phyloP scores from a whole-genome alignment of 2,329 filamentous ascomycete species.

The Aaosphaeria arxii region DNA sequence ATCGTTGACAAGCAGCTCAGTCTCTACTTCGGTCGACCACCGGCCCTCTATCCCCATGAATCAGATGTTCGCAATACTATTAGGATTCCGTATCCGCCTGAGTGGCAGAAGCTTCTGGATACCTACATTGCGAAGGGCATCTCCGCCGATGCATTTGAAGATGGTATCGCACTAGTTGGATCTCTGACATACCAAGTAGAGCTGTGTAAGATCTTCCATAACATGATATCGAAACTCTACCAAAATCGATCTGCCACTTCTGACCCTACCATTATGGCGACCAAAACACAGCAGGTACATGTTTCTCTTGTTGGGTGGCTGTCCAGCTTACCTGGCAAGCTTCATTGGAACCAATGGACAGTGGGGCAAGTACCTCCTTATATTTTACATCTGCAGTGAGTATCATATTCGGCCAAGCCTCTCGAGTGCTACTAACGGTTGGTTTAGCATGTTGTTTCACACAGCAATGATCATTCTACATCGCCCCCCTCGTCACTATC shows the following conservation, averaged over 20 bases:
- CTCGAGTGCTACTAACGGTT: constrained; percentile 1
- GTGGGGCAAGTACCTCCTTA: constrained; percentile 46
- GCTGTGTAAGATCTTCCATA: constrained; percentile 49
- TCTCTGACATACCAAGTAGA: constrained; percentile 49
- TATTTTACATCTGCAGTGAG: constrained; percentile 47
- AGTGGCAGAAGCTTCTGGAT: constrained; percentile 48
- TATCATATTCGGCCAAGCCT: background rate
- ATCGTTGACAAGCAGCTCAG: constrained; percentile 52
- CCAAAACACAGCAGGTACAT: constrained; percentile 47
- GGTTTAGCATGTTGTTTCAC: constrained; percentile 45
- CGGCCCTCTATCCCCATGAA: constrained; percentile 49
- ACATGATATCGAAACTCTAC: constrained; percentile 51
- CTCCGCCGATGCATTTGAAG: constrained; percentile 47
- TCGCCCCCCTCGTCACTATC: constrained; percentile 46
- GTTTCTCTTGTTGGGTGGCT: constrained; percentile 49
- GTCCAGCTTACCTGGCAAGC: constrained; percentile 43
- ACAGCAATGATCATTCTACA: constrained; percentile 54
- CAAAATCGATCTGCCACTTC: constrained; percentile 47
- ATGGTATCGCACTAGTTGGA: constrained; percentile 45
- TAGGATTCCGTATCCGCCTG: constrained; percentile 49
- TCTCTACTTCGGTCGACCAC: constrained; percentile 51
- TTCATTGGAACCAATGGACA: constrained; percentile 54
- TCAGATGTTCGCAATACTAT: constrained; percentile 51
- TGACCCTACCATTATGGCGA: constrained; percentile 41
- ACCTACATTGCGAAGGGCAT: constrained; percentile 47